Base-by-base conservation (phyloP, 768 basidiomycete species). In the Pilatotrama ljubarskyi region DNA sequence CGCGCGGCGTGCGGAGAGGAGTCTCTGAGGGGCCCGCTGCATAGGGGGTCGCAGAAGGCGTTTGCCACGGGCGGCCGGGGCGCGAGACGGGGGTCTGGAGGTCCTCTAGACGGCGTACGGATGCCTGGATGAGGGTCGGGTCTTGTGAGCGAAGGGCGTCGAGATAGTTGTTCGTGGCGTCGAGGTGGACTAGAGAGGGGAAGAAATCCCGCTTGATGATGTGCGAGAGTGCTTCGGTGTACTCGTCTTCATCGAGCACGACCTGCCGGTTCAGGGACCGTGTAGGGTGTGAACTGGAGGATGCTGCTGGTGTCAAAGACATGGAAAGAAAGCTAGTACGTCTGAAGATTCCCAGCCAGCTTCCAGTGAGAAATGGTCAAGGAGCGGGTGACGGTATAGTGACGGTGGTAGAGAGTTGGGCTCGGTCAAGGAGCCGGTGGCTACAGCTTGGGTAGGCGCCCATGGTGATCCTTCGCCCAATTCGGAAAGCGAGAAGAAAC, bases 171-270 rank as follows among this genome's bases (percentile, higher is more conserved):
- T 95, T 93, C 32, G 92, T 91, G 18, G 93, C 91, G 66, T 95
- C 91, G 25, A 96, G 82, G 66, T 93, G 91, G 17, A 88, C 85
- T 10, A 98, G 83, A 13, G 93, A 93, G 0, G 97, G 97, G 69
- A 98, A 99, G 82, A 99, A 99, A 76, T 98, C 96, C 49, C 97
- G 88, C 38, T 92, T 90, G 68, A 98, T 98, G 68, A 98, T 98
- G 47, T 86, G 83, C 11, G 92, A 93, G 20, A 99, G 80, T 1
- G 90, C 91, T 46, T 84, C 86, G 1, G 93, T 95, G 73, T 98
- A 98, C 70, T 95, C 93, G 63, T 98, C 97, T 78, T 99, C 97
- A 49, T 93, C 90, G 14, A 92, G 82, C 14, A 93, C 80, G 13
- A 80, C 68, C 68, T 93, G 91, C 14, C 79, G 76, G 69, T 89